These are phyloP conservation scores for Hypoxylon sp. DNA, from an alignment of 2,329 filamentous ascomycete genomes.

Conservation along the genomic window DNA sequence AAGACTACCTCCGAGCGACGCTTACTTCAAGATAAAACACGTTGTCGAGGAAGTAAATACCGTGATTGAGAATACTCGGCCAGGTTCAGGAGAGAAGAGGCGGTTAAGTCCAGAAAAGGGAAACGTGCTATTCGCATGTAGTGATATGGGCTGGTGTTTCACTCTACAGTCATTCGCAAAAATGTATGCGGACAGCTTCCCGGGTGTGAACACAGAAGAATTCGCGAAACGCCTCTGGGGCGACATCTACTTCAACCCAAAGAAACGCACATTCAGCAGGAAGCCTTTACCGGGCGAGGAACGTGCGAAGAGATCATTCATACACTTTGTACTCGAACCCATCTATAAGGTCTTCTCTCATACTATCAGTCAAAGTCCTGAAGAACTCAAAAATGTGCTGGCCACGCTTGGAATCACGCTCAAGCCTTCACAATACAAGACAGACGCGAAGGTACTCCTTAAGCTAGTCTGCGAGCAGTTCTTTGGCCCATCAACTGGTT, in stretches of 20 bases:
- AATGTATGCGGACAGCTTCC: slow-evolving; percentile 94
- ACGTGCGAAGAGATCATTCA: slow-evolving; percentile 85
- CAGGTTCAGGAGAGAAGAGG: slow-evolving; percentile 82
- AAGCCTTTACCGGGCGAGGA: slow-evolving; percentile 81
- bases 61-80: slow-evolving; percentile 88
- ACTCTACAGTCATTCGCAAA: slow-evolving; percentile 93
- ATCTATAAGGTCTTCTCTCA: slow-evolving; percentile 98
- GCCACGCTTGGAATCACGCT: slow-evolving; percentile 84
- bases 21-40: slow-evolving; percentile 99
- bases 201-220: slow-evolving; percentile 83
- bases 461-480: slow-evolving; percentile 95
- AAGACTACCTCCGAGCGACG: slow-evolving; percentile 92
- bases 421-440: slow-evolving; percentile 93
- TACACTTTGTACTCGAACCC: slow-evolving; percentile 94
- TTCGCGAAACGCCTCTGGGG: slow-evolving; percentile 93
- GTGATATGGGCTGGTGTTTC: slow-evolving; percentile 96
- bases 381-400: slow-evolving; percentile 85
- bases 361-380: slow-evolving; percentile 90
- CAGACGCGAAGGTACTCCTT: slow-evolving; percentile 89
- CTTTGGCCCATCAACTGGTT: slow-evolving; percentile 89
- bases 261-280: slow-evolving; percentile 90
- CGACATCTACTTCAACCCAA: slow-evolving; percentile 95
- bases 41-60: slow-evolving; percentile 99
- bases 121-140: slow-evolving; percentile 97
- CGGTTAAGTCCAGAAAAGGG: slow-evolving; percentile 95